Percentiles rank a stretch among this genome's conserved stretches.
Conservation (phyloP, 495 filamentous ascomycete species). For the Cercophora scortea region DNA sequence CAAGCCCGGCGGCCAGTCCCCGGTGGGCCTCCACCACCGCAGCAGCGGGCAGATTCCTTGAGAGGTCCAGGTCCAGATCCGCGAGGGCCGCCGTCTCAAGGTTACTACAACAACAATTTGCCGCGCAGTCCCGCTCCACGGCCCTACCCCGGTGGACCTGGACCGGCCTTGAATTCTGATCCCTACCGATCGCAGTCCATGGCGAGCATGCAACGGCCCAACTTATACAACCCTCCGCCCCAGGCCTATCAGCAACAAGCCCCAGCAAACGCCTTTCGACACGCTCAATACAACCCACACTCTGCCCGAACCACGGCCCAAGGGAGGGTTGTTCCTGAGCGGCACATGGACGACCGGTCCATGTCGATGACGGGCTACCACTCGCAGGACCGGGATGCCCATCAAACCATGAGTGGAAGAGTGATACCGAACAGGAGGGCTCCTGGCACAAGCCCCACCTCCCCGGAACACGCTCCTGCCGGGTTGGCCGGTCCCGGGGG, state of each 20-base stretch:
- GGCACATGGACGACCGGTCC: conserved; percentile 74
- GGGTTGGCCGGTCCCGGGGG: neutral
- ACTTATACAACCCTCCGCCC: conserved; percentile 53
- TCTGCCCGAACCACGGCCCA: conserved; percentile 77
- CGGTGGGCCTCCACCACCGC: conserved; percentile 25
- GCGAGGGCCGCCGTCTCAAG: conserved; percentile 34
- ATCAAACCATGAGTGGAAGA: conserved; percentile 86
- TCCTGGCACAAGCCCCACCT: conserved; percentile 18
- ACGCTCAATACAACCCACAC: conserved; percentile 56
- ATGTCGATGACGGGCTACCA: conserved; percentile 93
- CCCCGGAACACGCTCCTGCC: conserved; percentile 10
- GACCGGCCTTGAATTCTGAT: conserved; percentile 75
- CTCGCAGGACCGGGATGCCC: conserved; percentile 61
- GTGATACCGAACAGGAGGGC: conserved; percentile 63
- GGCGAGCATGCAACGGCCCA: conserved; percentile 56
- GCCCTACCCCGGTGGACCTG: conserved; percentile 44
- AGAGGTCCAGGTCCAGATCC: conserved; percentile 10
- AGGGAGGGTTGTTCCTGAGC: conserved; percentile 82
- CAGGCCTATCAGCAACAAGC: conserved; percentile 57
- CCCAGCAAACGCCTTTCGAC: conserved; percentile 66
- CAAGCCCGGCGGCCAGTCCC: conserved; percentile 45
- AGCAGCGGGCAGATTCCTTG: conserved; percentile 26
- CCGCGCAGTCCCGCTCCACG: conserved; percentile 46
- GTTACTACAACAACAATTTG: conserved; percentile 41
- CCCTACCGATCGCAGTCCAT: conserved; percentile 87